Percentiles rank a stretch among this genome's conserved stretches.
phyloP scores from a whole-genome alignment of 345 rosid genomes.

The Citrus inodora region DNA sequence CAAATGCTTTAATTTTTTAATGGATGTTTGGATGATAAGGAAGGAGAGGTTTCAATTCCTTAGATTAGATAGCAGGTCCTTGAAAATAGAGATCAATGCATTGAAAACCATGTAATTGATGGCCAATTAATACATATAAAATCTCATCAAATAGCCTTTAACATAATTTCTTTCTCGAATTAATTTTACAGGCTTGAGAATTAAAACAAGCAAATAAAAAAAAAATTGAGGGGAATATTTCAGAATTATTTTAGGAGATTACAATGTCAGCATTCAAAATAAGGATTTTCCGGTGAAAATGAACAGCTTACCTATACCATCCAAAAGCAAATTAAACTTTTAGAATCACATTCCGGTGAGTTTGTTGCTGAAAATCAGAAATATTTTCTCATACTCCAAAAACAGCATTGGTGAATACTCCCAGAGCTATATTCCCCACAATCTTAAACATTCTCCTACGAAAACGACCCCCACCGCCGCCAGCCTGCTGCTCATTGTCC shows the following conservation, averaged over 20 bases:
- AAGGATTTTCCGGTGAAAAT: neutral
- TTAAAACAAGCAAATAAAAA: neutral
- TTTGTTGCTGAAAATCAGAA: neutral
- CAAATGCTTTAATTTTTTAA: too few relatives aligned
- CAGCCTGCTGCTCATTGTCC: neutral
- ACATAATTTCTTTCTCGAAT: too few relatives aligned
- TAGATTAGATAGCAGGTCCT: too few relatives aligned
- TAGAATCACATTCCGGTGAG: neutral
- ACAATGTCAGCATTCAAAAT: neutral
- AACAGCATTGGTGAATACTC: conserved; percentile 9
- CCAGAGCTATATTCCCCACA: conserved; percentile 22
- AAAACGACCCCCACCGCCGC: neutral
- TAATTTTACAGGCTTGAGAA: too few relatives aligned
- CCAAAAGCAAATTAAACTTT: neutral
- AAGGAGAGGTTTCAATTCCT: too few relatives aligned
- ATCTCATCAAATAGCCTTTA: too few relatives aligned
- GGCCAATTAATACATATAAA: too few relatives aligned
- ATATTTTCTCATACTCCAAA: conserved; percentile 13
- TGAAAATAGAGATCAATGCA: too few relatives aligned
- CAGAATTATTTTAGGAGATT: neutral
- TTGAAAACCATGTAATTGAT: too few relatives aligned
- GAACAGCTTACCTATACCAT: neutral
- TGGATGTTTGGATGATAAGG: too few relatives aligned
- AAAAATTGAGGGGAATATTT: neutral
- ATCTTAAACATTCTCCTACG: neutral